A percentile compares a stretch with the other conserved stretches of the same genome.
These are phyloP conservation scores for Erysiphe pisi DNA, from an alignment of 2,329 filamentous ascomycete genomes.

Conservation along the genomic window DNA sequence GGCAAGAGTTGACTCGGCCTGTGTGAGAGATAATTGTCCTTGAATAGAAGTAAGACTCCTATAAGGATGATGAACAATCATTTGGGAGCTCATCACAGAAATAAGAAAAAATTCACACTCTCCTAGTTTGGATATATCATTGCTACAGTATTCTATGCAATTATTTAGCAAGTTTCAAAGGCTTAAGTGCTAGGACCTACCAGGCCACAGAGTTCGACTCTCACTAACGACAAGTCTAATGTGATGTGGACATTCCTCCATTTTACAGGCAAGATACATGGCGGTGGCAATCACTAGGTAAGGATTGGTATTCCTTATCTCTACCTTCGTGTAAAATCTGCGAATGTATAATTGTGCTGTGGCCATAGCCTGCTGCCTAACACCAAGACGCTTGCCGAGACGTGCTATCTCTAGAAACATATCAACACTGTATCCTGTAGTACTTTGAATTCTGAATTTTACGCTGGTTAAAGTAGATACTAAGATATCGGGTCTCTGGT, in stretches of 20 bases:
- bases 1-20: conserved; percentile 54
- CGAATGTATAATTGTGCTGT: conserved; percentile 93
- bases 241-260: conserved; percentile 94
- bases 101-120: conserved; percentile 68
- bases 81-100: conserved; percentile 61
- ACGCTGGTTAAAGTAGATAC: conserved; percentile 90
- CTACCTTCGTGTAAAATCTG: conserved; percentile 81
- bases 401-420: conserved; percentile 59
- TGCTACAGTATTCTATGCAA: conserved; percentile 47
- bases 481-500: conserved; percentile 69
- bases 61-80: conserved; percentile 65
- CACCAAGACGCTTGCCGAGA: conserved; percentile 69
- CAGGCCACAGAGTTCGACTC: conserved; percentile 72
- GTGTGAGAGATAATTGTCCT: conserved; percentile 47
- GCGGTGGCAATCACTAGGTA: conserved; percentile 89
- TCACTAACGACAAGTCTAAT: conserved; percentile 84
- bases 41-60: conserved; percentile 55
- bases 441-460: conserved; percentile 36
- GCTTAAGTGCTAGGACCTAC: conserved; percentile 38
- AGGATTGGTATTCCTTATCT: conserved; percentile 84
- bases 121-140: conserved; percentile 57
- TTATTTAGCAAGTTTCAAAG: not conserved
- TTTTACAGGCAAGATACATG: conserved; percentile 92
- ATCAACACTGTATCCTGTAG: not conserved
- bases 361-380: conserved; percentile 83